Evolutionary conservation across 2,329 filamentous ascomycete genomes (phyloP).

Genomic region (Gremmenia infestans): DNA sequence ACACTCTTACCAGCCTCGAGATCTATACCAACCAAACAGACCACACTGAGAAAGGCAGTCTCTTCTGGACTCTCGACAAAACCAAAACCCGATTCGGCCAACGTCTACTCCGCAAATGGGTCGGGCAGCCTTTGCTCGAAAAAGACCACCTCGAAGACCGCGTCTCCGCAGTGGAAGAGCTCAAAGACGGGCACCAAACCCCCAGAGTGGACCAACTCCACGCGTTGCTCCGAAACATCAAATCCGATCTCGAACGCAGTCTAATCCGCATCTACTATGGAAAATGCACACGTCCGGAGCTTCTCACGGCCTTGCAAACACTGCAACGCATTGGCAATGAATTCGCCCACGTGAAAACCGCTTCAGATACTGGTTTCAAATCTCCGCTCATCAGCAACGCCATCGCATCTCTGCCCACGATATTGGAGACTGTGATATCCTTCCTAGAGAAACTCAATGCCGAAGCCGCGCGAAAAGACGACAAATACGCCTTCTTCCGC

Average conservation of each 20-base stretch:
- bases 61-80: conserved; percentile 94
- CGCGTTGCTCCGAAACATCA: conserved; percentile 64
- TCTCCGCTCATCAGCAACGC: conserved; percentile 67
- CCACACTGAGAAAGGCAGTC: conserved; percentile 74
- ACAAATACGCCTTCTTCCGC: conserved; percentile 92
- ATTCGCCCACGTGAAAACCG: conserved; percentile 61
- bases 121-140: conserved; percentile 83
- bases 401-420: conserved; percentile 69
- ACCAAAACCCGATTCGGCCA: conserved; percentile 88
- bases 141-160: conserved; percentile 69
- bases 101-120: conserved; percentile 86
- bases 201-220: conserved; percentile 68
- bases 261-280: conserved; percentile 96
- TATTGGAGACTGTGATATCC: conserved; percentile 64
- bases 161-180: conserved; percentile 79
- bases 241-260: conserved; percentile 83
- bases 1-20: conserved; percentile 87
- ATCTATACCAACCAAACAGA: conserved; percentile 96
- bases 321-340: conserved; percentile 76
- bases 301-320: conserved; percentile 78
- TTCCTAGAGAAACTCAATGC: conserved; percentile 84
- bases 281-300: conserved; percentile 85
- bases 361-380: conserved; percentile 65
- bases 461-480: conserved; percentile 75
- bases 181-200: conserved; percentile 64